Conservation (phyloP, 495 filamentous ascomycete genomes). For the Astrothelium macrocarpum region DNA sequence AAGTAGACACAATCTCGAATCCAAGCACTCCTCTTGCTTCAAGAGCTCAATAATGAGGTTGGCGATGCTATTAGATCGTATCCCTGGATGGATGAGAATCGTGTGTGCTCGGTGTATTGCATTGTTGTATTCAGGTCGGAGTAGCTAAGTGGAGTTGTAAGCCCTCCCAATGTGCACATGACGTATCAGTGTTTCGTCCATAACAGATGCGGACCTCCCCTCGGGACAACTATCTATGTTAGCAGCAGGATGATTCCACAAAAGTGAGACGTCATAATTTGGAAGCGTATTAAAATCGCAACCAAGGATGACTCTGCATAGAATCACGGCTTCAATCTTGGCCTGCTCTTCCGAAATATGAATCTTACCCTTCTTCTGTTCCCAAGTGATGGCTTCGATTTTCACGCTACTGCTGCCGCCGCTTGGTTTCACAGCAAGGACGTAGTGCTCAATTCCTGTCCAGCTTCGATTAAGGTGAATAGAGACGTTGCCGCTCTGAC, state of each 20-base stretch:
- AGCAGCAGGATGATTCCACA: slow-evolving; percentile 2
- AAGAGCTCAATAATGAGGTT: not conserved
- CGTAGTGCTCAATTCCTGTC: not conserved
- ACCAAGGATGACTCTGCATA: not conserved
- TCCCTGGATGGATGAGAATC: too few relatives aligned
- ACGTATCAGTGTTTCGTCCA: too few relatives aligned
- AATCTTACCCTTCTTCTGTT: not conserved
- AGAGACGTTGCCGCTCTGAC: not conserved
- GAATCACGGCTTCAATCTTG: not conserved
- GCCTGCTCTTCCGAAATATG: not conserved
- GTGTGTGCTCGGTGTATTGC: too few relatives aligned
- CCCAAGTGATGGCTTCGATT: not conserved
- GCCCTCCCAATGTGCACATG: too few relatives aligned
- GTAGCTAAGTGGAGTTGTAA: too few relatives aligned
- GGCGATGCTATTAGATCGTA: too few relatives aligned
- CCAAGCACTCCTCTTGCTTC: not conserved
- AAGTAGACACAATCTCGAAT: not conserved
- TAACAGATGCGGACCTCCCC: not conserved
- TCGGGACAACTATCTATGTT: not conserved
- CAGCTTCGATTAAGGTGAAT: not conserved
- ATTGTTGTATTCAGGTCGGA: too few relatives aligned
- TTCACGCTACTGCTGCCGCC: not conserved
- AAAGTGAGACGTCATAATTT: not conserved
- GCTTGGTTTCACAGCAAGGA: not conserved
- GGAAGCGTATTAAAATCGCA: slow-evolving; percentile 1